Base-by-base conservation (phyloP, 192 early-diverging fungal genomes). In the Entrophospora sp. region DNA sequence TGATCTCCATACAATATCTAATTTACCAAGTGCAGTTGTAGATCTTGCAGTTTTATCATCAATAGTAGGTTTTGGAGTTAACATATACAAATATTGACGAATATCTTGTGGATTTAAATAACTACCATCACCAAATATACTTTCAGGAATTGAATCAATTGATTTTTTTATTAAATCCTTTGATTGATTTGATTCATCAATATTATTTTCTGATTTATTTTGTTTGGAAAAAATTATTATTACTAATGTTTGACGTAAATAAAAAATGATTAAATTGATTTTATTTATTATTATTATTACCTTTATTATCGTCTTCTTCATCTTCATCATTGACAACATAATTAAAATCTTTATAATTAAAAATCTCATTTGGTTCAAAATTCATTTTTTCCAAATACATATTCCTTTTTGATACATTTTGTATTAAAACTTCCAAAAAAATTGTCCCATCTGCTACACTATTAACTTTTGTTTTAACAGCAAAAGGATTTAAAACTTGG, bases 391-490 rank as follows among this genome's bases (percentile, higher is more conserved):
- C 95, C 48, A 98, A 73, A 72, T 76, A 92, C 91, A 98, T 91
- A 12, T 85, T 75, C 5, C 72, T 77, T 4, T 73, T 80, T 2
- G 90, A 83, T 14, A 91, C 83, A 71, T 98, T 98, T 70, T 94
- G 91, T 13, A 98, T 81, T 75, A 96, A 92, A n/a, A 90, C 91
- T 72, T 98, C 96, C 45, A 98, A 75, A 68, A 93, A 87, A 10
- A 91, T 83, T 10, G 73, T 61, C 13, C 85, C 85, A 46, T 85
- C 81, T 13, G 69, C 51, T 64, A 92, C 72, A 28, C 88, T 87
- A 76, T 98, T 94, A 45, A 97, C 86, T 64, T 96, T 96, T 9
- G 96, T 98, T 74, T 95, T 97, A 52, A 98, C 96, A 9, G 92
- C 83, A 34, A 98, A 80, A 40, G 96, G 96, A 73, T 98, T 98